Evolutionary conservation across 306 rosid species (phyloP), one percentile per base, ranked within the genome.

Genomic region (Phaseolus lunatus): DNA sequence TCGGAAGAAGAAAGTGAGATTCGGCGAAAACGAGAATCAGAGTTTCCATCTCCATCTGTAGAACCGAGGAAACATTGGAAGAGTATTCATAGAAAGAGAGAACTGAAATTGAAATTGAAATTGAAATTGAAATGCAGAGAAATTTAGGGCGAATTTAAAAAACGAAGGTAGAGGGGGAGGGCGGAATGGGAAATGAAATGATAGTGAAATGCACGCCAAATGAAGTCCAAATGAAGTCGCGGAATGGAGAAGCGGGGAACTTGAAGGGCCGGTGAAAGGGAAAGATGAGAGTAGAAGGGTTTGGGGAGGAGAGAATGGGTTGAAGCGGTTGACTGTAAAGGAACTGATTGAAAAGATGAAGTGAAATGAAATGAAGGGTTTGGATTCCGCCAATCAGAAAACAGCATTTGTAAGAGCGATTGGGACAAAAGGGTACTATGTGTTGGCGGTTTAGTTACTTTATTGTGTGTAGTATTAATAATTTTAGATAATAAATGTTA

Each of bases 201-300:
- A 35, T 79, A 44, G 87, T 70, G 93, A 92, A 92, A 92, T 88
- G 66, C 84, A 84, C 88, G 86, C 72, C 79, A 89, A 86, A 92
- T 92, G 88, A 88, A 91, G 89, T 79, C 77, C 76, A 89, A 85
- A 85, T 65, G 81, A 80, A 87, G 84, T 82, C 50, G 33, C 9
- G 50, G 70, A 53, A 58, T 72, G 78, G 69, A 70, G 41, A 58
- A 14, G 37, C 22, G 49, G 80, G 72, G 24, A 63, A 86, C 90
- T 83, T 78, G 86, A 18, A 57, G 64, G 16, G 29, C 58, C 72
- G 79, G 89, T 81, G 54, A 33, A 44, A 70, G 69, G 57, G 45
- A 12, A n/a, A 19, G 1, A 2, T 9, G 10, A 24, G 14, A 29
- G 6, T 1, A 59, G 64, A 15, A 16, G 24, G 39, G 20, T 9